Evolutionary conservation across 495 filamentous ascomycete species (phyloP), one percentile per base, ranked within the genome.

Genomic region (Hypomontagnella submonticulosa): DNA sequence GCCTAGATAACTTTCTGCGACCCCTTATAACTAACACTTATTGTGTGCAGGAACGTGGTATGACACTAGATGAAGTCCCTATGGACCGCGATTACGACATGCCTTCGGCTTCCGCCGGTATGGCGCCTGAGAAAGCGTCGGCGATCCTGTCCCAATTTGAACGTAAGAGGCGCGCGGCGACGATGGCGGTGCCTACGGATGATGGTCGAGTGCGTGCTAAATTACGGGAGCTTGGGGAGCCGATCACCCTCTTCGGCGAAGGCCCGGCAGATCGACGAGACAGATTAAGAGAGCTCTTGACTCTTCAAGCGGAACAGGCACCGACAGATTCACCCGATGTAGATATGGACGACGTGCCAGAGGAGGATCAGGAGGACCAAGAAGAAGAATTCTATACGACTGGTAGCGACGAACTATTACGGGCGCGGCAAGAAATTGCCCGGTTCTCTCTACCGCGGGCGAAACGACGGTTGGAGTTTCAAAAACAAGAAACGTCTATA

Each of bases 311-410:
- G 2, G 84, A 85, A 33, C 80, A 91, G 59, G 43, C 62, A n/a
- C 57, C 66, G 7, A 85, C 87, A n/a, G 92, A 96, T 64, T 78
- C 80, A 4, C 72, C 82, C 18, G 87, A 88, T 41, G 81, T 84
- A 8, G 80, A 82, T 4, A 88, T 85, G 65, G 84, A 80, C 5
- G 93, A 97, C 71, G 77, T 84, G 37, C 79, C 82, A 10, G 84
- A 81, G n/a, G 85, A 84, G 30, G 84, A 83, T 52, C 81, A 85
- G 60, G 87, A 75, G 4, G 90, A 93, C 43, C 88, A 92, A 67
- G 92, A 97, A 65, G 95, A 97, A 73, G 95, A 99, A 66, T 98
- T 97, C 73, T 99, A 97, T 73, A 97, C 94, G 0, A 84, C 89
- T 49, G 95, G 96, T 0, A 81, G 83, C 2, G 78, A 85, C 8